These are phyloP conservation scores for Cryptococcus jaspeensis DNA, from an alignment of 1,284 basidiomycete genomes.

Conservation along the genomic window DNA sequence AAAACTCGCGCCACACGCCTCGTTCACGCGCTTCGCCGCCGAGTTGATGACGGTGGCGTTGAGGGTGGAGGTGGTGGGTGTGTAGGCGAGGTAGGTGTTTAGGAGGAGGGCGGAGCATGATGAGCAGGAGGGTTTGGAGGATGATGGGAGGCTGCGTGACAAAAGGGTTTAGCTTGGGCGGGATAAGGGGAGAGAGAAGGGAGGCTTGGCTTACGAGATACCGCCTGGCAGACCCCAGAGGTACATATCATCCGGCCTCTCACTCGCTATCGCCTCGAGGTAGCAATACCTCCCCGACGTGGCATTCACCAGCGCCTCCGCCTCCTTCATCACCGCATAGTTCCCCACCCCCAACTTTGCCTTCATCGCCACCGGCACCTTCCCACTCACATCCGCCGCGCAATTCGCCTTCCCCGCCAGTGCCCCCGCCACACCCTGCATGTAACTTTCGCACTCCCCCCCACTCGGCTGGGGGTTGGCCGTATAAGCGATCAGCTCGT, in stretches of 20 bases:
- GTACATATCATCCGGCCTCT: constrained; percentile 47
- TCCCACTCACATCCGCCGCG: constrained; percentile 27
- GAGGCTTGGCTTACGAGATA: constrained; percentile 34
- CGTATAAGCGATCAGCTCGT: constrained; percentile 57
- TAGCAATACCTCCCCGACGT: constrained; percentile 45
- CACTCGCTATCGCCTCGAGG: constrained; percentile 35
- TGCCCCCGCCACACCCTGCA: constrained; percentile 18
- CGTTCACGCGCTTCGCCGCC: constrained; percentile 36
- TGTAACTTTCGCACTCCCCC: constrained; percentile 32
- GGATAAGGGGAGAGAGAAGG: neutral
- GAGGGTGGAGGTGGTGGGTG: constrained; percentile 30
- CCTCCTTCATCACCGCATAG: constrained; percentile 41
- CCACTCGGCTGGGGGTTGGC: constrained; percentile 22
- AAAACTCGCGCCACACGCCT: constrained; percentile 37
- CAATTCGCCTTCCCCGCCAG: constrained; percentile 38
- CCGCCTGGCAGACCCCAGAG: constrained; percentile 44
- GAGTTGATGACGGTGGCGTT: constrained; percentile 34
- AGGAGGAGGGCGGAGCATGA: constrained; percentile 42
- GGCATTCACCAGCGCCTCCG: constrained; percentile 32
- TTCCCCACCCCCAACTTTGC: constrained; percentile 40
- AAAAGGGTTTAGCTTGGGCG: neutral
- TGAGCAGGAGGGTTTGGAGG: constrained; percentile 45
- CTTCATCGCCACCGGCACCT: constrained; percentile 23
- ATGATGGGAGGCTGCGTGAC: constrained; percentile 39
- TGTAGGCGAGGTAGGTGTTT: constrained; percentile 27